phyloP scores from a whole-genome alignment of 2,329 filamentous ascomycete genomes.

The Penicillium sp. region DNA sequence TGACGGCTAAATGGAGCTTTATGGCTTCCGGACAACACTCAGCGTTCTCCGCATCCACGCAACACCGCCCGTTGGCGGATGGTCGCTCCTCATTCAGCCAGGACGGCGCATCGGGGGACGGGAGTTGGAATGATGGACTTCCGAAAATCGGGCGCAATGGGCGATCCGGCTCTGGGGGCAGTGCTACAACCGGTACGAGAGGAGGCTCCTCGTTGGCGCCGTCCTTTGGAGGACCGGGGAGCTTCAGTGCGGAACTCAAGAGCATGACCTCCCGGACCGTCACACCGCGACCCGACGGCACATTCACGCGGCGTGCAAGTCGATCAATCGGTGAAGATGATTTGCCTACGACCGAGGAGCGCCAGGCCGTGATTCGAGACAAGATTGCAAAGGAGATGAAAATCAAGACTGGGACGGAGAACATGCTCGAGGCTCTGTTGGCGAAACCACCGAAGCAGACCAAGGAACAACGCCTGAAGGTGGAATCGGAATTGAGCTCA shows the following conservation, averaged over 20 bases:
- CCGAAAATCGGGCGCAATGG: constrained; percentile 40
- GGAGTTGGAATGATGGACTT: constrained; percentile 41
- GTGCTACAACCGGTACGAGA: constrained; percentile 66
- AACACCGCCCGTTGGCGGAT: constrained; percentile 43
- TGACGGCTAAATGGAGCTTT: constrained; percentile 46
- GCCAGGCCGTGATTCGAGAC: constrained; percentile 75
- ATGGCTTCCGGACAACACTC: constrained; percentile 50
- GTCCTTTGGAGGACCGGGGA: constrained; percentile 71
- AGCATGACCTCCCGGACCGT: constrained; percentile 67
- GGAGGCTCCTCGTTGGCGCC: constrained; percentile 66
- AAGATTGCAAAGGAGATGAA: constrained; percentile 93
- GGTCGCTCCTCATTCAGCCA: constrained; percentile 42
- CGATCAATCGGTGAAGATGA: constrained; percentile 64
- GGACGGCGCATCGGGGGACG: constrained; percentile 41
- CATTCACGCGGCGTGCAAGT: constrained; percentile 50
- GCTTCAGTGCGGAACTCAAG: constrained; percentile 86
- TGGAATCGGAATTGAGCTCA: constrained; percentile 86
- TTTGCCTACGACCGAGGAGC: constrained; percentile 65
- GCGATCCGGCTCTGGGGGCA: constrained; percentile 59
- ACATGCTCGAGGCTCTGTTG: constrained; percentile 92
- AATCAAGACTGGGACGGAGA: constrained; percentile 97
- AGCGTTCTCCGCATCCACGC: constrained; percentile 45
- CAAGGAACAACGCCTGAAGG: constrained; percentile 76
- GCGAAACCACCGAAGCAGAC: constrained; percentile 94
- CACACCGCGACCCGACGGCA: constrained; percentile 59